Percentiles rank a stretch among this genome's conserved stretches.
Evolutionary conservation across 108 stramenopile species (phyloP).

Genomic region (Skeletonema menzelii): DNA sequence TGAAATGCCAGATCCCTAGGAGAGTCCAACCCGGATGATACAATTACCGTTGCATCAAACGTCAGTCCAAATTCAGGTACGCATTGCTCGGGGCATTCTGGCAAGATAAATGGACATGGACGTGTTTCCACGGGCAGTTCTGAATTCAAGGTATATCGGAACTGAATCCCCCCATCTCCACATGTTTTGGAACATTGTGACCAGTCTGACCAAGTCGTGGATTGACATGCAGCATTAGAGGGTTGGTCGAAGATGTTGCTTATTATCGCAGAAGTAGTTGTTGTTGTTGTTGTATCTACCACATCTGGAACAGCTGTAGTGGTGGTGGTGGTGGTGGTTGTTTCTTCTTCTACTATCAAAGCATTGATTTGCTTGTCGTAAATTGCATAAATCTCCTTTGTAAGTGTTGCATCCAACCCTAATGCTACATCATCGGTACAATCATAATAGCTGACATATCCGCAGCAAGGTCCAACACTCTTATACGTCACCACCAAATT

Average conservation of each 20-base stretch:
- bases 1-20: slow-evolving; percentile 40
- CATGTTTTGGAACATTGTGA: slow-evolving; percentile 44
- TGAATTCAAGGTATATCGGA: slow-evolving; percentile 10
- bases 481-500: slow-evolving; percentile 40
- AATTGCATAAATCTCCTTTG: slow-evolving; percentile 27
- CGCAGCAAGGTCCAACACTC: slow-evolving; percentile 60
- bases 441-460: slow-evolving; percentile 43
- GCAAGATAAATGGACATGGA: slow-evolving; percentile 7
- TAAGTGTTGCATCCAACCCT: slow-evolving; percentile 31
- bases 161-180: slow-evolving; percentile 42
- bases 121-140: slow-evolving; percentile 5
- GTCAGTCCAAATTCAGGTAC: slow-evolving; percentile 21
- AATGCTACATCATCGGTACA: slow-evolving; percentile 44
- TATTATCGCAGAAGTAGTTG: not conserved
- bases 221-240: not conserved
- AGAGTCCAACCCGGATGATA: slow-evolving; percentile 17
- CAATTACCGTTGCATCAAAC: not conserved
- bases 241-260: not conserved
- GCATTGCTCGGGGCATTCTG: slow-evolving; percentile 17
- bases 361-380: slow-evolving; percentile 18
- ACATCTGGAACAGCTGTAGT: not conserved
- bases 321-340: not conserved
- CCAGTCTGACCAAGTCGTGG: slow-evolving; percentile 45
- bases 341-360: not conserved
- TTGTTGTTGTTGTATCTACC: not conserved